Conservation (phyloP, 83 land plant genomes). For the Picea abies region DNA sequence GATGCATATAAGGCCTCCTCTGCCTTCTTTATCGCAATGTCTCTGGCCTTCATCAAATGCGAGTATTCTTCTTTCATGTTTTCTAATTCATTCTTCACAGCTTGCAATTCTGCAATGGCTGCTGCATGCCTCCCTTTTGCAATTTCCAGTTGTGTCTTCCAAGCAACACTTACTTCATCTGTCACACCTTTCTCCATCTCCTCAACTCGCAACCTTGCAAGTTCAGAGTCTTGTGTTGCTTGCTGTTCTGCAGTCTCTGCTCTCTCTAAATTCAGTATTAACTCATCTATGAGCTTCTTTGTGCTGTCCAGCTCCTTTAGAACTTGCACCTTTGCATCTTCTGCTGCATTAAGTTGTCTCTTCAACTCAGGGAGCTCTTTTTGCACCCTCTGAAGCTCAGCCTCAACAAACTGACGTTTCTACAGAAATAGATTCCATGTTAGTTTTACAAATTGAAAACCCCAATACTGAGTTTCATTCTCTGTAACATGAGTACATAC, state of each 20-base stretch:
- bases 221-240: constrained; percentile 64
- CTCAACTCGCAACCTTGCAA: constrained; percentile 52
- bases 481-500: no score
- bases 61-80: constrained; percentile 37
- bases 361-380: constrained; percentile 53
- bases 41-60: constrained; percentile 42
- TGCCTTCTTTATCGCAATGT: constrained; percentile 45
- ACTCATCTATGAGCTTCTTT: constrained; percentile 63
- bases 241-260: constrained; percentile 56
- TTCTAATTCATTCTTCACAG: constrained; percentile 66
- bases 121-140: constrained; percentile 57
- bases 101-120: constrained; percentile 57
- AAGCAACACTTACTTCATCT: constrained; percentile 63
- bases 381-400: constrained; percentile 65
- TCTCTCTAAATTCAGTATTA: constrained; percentile 56
- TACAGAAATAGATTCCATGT: constrained; percentile 15
- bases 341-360: constrained; percentile 52
- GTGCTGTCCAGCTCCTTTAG: constrained; percentile 59
- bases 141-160: constrained; percentile 69
- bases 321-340: constrained; percentile 49
- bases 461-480: no score
- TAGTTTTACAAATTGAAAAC: no score
- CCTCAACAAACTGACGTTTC: constrained; percentile 62
- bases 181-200: constrained; percentile 76
- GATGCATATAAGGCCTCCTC: constrained; percentile 55